Percentiles rank a stretch among this genome's conserved stretches.
These are phyloP conservation scores for Trichoderma breve DNA, from an alignment of 2,329 filamentous ascomycete genomes.

Conservation along the genomic window DNA sequence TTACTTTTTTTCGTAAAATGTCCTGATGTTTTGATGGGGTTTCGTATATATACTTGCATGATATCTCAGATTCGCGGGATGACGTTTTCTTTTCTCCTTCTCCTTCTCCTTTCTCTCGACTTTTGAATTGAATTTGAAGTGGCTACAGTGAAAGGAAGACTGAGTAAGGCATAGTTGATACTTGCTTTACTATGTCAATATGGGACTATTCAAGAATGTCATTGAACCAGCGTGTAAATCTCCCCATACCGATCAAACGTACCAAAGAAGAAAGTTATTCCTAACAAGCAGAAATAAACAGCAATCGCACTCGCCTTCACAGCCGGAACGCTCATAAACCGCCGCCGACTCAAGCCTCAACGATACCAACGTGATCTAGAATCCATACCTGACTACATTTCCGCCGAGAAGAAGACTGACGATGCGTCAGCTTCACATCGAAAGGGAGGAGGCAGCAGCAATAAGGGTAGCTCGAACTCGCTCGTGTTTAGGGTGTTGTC, in stretches of 20 bases:
- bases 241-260: too few species aligned
- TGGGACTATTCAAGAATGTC: conserved; percentile 7
- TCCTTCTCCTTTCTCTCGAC: not conserved
- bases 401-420: conserved; percentile 5
- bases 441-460: too few species aligned
- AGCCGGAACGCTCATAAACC: not conserved
- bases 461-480: not conserved
- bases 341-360: not conserved
- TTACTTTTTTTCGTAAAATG: not conserved
- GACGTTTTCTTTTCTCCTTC: not conserved
- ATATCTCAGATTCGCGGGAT: too few species aligned
- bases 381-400: not conserved
- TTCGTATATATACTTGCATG: not conserved
- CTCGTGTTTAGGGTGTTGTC: not conserved
- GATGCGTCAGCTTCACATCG: not conserved
- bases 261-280: too few species aligned
- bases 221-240: conserved; percentile 7
- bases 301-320: conserved; percentile 1
- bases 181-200: not conserved
- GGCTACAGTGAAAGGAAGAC: too few species aligned
- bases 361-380: not conserved
- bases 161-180: too few species aligned
- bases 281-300: not conserved
- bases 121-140: not conserved
- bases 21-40: not conserved